Conservation (phyloP, 148 eudicot genomes). For the Diospyros lotus region DNA sequence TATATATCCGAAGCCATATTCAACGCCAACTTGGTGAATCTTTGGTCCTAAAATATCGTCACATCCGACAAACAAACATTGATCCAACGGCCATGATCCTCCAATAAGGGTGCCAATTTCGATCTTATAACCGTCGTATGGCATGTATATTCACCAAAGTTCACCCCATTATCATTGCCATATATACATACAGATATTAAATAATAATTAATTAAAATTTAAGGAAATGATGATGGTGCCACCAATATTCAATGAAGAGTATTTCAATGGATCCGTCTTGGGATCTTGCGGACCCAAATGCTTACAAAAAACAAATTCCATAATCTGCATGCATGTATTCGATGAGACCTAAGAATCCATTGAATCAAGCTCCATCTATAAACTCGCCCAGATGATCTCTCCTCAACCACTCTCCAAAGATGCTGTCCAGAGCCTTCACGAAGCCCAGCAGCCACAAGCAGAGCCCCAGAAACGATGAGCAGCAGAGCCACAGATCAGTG, state of each 20-base stretch:
- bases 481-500: slow-evolving; percentile 22
- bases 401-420: neutral
- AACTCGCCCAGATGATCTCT: neutral
- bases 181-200: neutral
- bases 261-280: slow-evolving; percentile 12
- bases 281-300: neutral
- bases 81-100: neutral
- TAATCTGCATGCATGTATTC: neutral
- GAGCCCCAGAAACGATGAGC: slow-evolving; percentile 18
- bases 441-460: slow-evolving; percentile 4
- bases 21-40: neutral
- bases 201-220: neutral
- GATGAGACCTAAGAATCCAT: neutral
- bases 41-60: neutral
- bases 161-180: neutral
- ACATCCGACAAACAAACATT: too few species aligned
- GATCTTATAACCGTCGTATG: neutral
- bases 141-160: neutral
- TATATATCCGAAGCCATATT: too few species aligned
- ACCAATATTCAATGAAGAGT: slow-evolving; percentile 3
- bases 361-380: neutral
- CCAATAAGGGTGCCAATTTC: neutral
- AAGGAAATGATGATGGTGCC: neutral
- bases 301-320: neutral
- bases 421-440: slow-evolving; percentile 34